Percentiles rank a stretch among this genome's conserved stretches.
phyloP scores from a whole-genome alignment of 2,329 filamentous ascomycete species.

The Cercospora nicotianae region DNA sequence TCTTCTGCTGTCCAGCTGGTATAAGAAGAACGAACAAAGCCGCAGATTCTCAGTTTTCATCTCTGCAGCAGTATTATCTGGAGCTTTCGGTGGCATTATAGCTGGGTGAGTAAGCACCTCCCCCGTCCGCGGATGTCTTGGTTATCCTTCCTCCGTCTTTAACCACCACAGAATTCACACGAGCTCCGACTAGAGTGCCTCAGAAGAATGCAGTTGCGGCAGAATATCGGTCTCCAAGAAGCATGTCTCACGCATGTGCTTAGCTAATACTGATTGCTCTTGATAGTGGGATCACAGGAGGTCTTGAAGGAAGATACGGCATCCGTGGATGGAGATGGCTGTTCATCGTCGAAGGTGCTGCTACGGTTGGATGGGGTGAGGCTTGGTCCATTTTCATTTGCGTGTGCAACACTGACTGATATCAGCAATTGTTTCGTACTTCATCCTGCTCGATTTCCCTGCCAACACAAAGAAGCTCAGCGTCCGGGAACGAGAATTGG shows the following conservation, averaged over 20 bases:
- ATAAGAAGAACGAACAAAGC: slow-evolving; percentile 56
- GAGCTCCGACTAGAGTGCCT: too few species aligned
- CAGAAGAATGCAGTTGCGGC: too few species aligned
- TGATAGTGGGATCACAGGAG: slow-evolving; percentile 30
- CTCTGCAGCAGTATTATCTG: slow-evolving; percentile 57
- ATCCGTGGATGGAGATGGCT: slow-evolving; percentile 47
- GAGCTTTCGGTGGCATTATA: slow-evolving; percentile 52
- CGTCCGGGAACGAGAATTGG: slow-evolving; percentile 45
- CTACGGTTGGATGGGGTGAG: slow-evolving; percentile 45
- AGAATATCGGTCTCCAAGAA: too few species aligned
- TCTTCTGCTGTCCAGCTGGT: slow-evolving; percentile 52
- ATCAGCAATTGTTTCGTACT: slow-evolving; percentile 43
- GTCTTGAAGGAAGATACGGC: slow-evolving; percentile 43
- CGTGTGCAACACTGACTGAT: too few species aligned
- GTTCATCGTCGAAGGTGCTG: slow-evolving; percentile 44
- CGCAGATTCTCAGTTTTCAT: slow-evolving; percentile 53
- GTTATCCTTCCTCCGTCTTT: too few species aligned
- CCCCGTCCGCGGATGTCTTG: too few species aligned
- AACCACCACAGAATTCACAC: too few species aligned
- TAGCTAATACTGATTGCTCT: too few species aligned
- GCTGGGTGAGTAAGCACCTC: slow-evolving; percentile 32
- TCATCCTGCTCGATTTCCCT: slow-evolving; percentile 54
- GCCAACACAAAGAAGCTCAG: slow-evolving; percentile 48
- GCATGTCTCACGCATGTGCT: too few species aligned
- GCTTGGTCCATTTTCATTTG: too few species aligned